Conservation (phyloP, 129 eudicot species). For the Tagetes patula region DNA sequence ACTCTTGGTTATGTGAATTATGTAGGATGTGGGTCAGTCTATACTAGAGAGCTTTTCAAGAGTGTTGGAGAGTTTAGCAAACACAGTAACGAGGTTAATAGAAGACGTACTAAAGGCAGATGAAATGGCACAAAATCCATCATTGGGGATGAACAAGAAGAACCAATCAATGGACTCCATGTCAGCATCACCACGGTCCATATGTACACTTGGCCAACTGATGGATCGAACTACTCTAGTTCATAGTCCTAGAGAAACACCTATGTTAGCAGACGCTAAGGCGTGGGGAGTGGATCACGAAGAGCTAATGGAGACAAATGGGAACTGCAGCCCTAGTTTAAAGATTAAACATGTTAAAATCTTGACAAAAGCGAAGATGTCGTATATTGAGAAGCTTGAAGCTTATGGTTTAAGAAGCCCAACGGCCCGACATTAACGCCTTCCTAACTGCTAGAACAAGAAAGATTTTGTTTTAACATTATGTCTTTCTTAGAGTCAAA, state of each 20-base stretch:
- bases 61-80: conserved; percentile 73
- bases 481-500: conserved; percentile 20
- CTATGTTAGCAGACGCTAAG: conserved; percentile 51
- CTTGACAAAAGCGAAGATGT: conserved; percentile 37
- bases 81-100: conserved; percentile 56
- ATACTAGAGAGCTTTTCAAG: conserved; percentile 80
- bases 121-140: conserved; percentile 43
- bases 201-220: conserved; percentile 14
- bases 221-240: conserved; percentile 36
- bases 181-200: conserved; percentile 27
- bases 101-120: conserved; percentile 82
- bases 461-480: conserved; percentile 17
- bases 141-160: conserved; percentile 28
- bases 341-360: conserved; percentile 33
- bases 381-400: conserved; percentile 71
- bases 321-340: conserved; percentile 15
- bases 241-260: conserved; percentile 42
- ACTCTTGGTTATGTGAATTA: background rate
- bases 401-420: conserved; percentile 72
- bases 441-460: conserved; percentile 20
- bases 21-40: conserved; percentile 76
- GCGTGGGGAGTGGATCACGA: conserved; percentile 48
- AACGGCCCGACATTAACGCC: conserved; percentile 51
- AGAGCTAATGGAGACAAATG: conserved; percentile 28
- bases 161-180: conserved; percentile 26